Conservation (phyloP, 495 filamentous ascomycete species). For the Neurospora tetraspora region DNA sequence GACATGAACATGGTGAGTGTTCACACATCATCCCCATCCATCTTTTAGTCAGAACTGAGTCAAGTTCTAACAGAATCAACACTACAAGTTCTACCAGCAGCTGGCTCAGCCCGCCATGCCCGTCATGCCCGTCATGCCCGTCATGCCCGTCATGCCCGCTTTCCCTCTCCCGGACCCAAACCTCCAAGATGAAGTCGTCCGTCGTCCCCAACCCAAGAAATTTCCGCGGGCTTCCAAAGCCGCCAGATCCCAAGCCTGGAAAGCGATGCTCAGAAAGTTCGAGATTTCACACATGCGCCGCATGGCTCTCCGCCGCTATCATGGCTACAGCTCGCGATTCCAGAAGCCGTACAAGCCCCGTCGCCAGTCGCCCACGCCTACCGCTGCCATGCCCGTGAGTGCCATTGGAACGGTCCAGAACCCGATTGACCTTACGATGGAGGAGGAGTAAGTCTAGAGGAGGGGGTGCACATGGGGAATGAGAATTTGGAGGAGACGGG, state of each 20-base stretch:
- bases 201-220: background rate
- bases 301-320: background rate
- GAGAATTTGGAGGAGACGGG: background rate
- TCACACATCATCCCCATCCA: no score
- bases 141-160: background rate
- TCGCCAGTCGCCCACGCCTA: no score
- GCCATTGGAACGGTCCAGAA: background rate
- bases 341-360: background rate
- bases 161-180: background rate
- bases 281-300: background rate
- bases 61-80: background rate
- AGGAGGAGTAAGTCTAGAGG: background rate
- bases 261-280: background rate
- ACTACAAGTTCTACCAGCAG: no score
- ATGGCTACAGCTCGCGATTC: background rate
- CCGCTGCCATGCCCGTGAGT: background rate
- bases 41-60: no score
- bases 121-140: background rate
- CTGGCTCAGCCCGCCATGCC: background rate
- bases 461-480: background rate
- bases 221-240: background rate
- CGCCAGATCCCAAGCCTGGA: background rate
- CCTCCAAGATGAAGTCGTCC: background rate
- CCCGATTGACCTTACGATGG: background rate
- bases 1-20: no score